Percentiles rank a stretch among this genome's conserved stretches.
These are phyloP conservation scores for Hypsizygus marmoreus DNA, from an alignment of 768 basidiomycete genomes.

Conservation along the genomic window DNA sequence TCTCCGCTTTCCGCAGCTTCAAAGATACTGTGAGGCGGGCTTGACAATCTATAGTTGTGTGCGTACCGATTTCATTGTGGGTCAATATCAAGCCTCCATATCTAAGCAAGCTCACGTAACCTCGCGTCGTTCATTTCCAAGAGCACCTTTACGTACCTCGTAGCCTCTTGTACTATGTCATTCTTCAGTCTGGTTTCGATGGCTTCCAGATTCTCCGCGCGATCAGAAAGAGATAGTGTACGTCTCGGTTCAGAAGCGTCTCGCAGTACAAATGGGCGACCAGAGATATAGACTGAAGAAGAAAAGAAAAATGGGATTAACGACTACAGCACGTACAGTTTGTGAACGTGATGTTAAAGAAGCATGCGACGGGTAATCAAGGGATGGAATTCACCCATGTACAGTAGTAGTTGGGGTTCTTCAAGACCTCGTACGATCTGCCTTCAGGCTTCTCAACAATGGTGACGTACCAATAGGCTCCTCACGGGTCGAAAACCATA, in stretches of 20 bases:
- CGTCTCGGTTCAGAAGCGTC: slow-evolving; percentile 83
- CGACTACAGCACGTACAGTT: slow-evolving; percentile 2
- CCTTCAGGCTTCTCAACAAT: background rate
- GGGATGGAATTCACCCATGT: too few species aligned
- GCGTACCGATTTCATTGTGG: slow-evolving; percentile 86
- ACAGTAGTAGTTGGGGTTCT: too few species aligned
- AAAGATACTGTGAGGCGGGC: background rate
- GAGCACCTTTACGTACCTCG: slow-evolving; percentile 44
- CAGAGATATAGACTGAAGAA: slow-evolving; percentile 77
- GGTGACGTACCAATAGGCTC: slow-evolving; percentile 80
- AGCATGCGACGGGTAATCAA: slow-evolving; percentile 1
- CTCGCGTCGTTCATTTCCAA: background rate
- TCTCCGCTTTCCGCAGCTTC: slow-evolving; percentile 62
- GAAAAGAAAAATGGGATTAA: slow-evolving; percentile 13
- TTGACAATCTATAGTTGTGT: background rate
- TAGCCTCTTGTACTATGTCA: slow-evolving; percentile 87
- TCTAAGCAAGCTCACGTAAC: slow-evolving; percentile 36
- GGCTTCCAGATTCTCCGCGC: slow-evolving; percentile 93
- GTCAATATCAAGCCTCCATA: slow-evolving; percentile 91
- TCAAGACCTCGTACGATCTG: background rate
- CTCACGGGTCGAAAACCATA: slow-evolving; percentile 97
- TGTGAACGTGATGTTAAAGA: background rate
- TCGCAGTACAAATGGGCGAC: slow-evolving; percentile 89
- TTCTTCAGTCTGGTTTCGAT: slow-evolving; percentile 88
- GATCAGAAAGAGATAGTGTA: slow-evolving; percentile 80